Evolutionary conservation across 441 rosid species (phyloP).

Genomic region (Aquilaria agallochum): DNA sequence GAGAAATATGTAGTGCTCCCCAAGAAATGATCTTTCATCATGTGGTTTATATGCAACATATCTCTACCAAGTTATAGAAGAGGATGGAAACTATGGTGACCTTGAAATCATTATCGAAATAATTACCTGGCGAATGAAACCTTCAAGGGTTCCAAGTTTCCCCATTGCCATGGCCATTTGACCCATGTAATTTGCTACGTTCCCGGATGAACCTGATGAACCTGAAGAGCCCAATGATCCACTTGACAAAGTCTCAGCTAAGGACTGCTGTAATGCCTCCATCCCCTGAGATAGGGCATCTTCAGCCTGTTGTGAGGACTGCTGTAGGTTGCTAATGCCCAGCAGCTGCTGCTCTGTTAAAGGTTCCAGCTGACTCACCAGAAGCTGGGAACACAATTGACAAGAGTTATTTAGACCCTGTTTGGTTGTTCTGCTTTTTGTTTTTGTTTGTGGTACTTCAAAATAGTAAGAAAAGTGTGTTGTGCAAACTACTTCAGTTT

Average conservation of each 20-base stretch:
- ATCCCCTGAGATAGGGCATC: constrained; percentile 98
- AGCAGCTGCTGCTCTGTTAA: constrained; percentile 86
- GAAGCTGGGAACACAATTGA: constrained; percentile 55
- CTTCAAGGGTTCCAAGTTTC: constrained; percentile 88
- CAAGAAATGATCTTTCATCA: too few relatives aligned
- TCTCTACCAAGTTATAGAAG: neutral
- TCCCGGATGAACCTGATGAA: constrained; percentile 82
- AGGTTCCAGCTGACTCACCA: constrained; percentile 82
- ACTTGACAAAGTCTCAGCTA: constrained; percentile 81
- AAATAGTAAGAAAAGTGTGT: too few relatives aligned
- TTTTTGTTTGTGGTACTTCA: too few relatives aligned
- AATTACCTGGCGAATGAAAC: constrained; percentile 80
- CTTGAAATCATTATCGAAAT: too few relatives aligned
- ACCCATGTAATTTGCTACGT: constrained; percentile 97
- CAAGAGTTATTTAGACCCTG: too few relatives aligned
- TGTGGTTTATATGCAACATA: too few relatives aligned
- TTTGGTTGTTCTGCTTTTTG: too few relatives aligned
- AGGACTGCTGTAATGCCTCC: constrained; percentile 94
- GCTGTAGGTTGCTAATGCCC: constrained; percentile 77
- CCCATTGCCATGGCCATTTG: constrained; percentile 99
- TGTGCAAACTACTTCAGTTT: too few relatives aligned
- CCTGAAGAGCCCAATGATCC: constrained; percentile 87
- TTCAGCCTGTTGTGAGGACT: constrained; percentile 97
- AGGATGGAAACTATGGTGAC: too few relatives aligned
- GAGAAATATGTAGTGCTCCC: too few relatives aligned